Conservation (phyloP, 495 filamentous ascomycete species). For the Talaromyces wortmannii region DNA sequence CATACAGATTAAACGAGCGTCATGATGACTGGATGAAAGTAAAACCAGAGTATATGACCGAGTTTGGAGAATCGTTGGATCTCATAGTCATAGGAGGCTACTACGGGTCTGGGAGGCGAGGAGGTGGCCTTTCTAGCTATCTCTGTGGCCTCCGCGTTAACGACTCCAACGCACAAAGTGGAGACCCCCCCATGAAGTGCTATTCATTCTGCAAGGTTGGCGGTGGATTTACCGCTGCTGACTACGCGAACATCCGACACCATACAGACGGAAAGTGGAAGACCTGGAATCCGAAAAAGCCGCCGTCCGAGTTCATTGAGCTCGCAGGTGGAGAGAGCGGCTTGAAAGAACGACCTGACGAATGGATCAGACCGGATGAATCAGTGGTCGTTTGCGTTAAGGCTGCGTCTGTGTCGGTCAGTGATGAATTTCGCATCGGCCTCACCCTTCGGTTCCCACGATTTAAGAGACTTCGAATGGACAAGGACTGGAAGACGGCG, state of each 20-base stretch:
- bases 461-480: conserved; percentile 74
- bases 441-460: conserved; percentile 86
- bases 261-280: conserved; percentile 88
- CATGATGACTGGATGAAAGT: conserved; percentile 99
- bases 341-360: conserved; percentile 77
- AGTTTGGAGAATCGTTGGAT: conserved; percentile 91
- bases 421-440: conserved; percentile 70
- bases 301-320: conserved; percentile 74
- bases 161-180: conserved; percentile 47
- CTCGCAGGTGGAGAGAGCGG: conserved; percentile 65
- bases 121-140: conserved; percentile 77
- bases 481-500: conserved; percentile 78
- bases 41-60: conserved; percentile 97
- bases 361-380: conserved; percentile 88
- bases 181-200: conserved; percentile 61
- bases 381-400: conserved; percentile 86
- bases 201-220: conserved; percentile 95
- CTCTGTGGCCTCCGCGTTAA: conserved; percentile 79
- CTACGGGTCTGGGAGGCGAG: conserved; percentile 79
- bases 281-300: conserved; percentile 72
- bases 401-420: conserved; percentile 69
- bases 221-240: conserved; percentile 79
- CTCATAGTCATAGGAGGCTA: conserved; percentile 88
- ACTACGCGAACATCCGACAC: conserved; percentile 76
- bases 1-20: conserved; percentile 81